Evolutionary conservation across 768 basidiomycete genomes (phyloP).

Genomic region (Pleurotus citrinopileatus): DNA sequence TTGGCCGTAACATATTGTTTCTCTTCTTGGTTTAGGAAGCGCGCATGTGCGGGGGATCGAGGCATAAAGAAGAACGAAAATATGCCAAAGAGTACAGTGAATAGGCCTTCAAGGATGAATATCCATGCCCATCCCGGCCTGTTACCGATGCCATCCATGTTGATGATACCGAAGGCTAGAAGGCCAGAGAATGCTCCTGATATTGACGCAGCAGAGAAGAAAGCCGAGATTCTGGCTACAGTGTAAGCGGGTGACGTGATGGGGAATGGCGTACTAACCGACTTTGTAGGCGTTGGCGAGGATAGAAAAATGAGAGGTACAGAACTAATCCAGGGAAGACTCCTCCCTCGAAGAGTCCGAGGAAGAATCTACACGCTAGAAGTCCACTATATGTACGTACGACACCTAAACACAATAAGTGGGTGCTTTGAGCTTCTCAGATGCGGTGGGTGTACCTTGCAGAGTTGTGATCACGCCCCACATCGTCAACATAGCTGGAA

Average conservation of each 20-base stretch:
- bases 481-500: slow-evolving; percentile 57
- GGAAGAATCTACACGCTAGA: slow-evolving; percentile 47
- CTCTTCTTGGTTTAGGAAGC: slow-evolving; percentile 51
- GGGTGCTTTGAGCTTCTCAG: not conserved
- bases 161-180: slow-evolving; percentile 61
- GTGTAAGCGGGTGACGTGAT: not conserved
- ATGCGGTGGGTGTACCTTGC: slow-evolving; percentile 41
- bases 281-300: slow-evolving; percentile 48
- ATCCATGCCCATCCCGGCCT: slow-evolving; percentile 70
- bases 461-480: slow-evolving; percentile 70
- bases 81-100: slow-evolving; percentile 59
- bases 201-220: slow-evolving; percentile 52
- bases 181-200: slow-evolving; percentile 71
- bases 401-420: slow-evolving; percentile 32
- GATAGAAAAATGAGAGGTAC: slow-evolving; percentile 56
- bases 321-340: slow-evolving; percentile 57
- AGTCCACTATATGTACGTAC: slow-evolving; percentile 42
- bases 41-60: slow-evolving; percentile 36
- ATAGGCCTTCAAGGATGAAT: slow-evolving; percentile 63
- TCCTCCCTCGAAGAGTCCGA: slow-evolving; percentile 51
- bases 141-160: slow-evolving; percentile 63
- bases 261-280: slow-evolving; percentile 12
- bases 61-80: slow-evolving; percentile 49
- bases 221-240: slow-evolving; percentile 32
- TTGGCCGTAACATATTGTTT: slow-evolving; percentile 41